Evolutionary conservation across 2,329 filamentous ascomycete species (phyloP), one percentile per base, ranked within the genome.

Genomic region (Beauveria brongniartii): DNA sequence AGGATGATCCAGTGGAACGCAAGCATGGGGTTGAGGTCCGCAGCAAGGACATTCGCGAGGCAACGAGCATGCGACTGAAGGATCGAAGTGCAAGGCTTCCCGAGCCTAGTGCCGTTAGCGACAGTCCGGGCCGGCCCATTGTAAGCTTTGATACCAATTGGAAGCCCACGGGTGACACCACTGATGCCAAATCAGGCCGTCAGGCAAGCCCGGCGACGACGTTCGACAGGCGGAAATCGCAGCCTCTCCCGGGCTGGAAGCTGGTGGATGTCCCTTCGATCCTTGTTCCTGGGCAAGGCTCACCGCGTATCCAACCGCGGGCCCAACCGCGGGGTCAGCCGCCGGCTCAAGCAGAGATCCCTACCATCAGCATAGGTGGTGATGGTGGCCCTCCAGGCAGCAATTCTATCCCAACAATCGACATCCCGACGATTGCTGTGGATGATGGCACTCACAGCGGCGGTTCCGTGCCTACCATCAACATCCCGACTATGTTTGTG

Each of bases 81-180:
- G 91, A 96, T 74, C 87, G 92, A 70, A 97, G 92, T 74, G 76
- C 86, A 61, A 95, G 90, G 71, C 80, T 97, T 64, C 93, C 92
- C 30, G 93, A 89, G 69, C 93, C 93, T 65, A 91, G 90, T 59
- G 88, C 90, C 69, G 92, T 97, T 74, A 97, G 92, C 77, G 89
- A 97, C 77, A 89, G 83, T 70, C 89, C 90, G 68, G 91, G 91
- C 68, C 86, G 93, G 71, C 93, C 93, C 65, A 97, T 97, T 80
- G 93, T 97, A 81, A 97, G 93, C 82, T 97, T 97, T 81, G 84
- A 96, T 76, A 84, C 84, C 69, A 84, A 88, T 72, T 96, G 91
- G 87, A 89, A 86, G 80, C 83, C 86, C 71, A 84, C 83, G 72
- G 86, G 89, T 72, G 80, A 83, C 79, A 80, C 79, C 74, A 81